Evolutionary conservation across 2,329 filamentous ascomycete species (phyloP).

Genomic region (Colletotrichum theobromicola): DNA sequence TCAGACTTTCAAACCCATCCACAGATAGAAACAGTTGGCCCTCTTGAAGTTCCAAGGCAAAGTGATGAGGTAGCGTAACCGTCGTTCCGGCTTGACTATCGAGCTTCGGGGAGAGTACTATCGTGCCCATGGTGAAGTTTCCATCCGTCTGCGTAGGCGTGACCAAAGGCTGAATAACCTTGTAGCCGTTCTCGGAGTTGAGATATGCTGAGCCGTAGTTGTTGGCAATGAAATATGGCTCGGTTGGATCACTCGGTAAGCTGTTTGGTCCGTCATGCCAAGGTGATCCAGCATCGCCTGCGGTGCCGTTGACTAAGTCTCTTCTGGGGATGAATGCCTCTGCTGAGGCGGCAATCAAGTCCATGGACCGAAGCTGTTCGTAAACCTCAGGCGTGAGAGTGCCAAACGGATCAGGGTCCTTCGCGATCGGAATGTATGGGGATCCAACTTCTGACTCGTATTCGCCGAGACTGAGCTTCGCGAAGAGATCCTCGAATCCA

Average conservation of each 20-base stretch:
- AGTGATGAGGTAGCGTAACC: constrained; percentile 1
- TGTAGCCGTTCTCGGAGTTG: constrained; percentile 40
- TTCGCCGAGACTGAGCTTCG: constrained; percentile 32
- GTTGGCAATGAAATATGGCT: constrained; percentile 49
- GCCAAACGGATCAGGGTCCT: not conserved
- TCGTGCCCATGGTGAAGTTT: constrained; percentile 49
- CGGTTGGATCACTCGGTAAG: constrained; percentile 30
- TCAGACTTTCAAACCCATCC: constrained; percentile 21
- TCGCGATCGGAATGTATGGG: constrained; percentile 1
- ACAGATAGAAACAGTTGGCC: constrained; percentile 26
- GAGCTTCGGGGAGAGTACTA: constrained; percentile 34
- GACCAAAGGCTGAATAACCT: constrained; percentile 48
- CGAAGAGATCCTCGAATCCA: constrained; percentile 50
- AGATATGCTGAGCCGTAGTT: constrained; percentile 50
- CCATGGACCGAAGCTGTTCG: not conserved
- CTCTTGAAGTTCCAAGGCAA: constrained; percentile 30
- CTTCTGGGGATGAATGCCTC: constrained; percentile 43
- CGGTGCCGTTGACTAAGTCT: constrained; percentile 45
- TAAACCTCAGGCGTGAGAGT: constrained; percentile 35
- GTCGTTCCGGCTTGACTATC: not conserved
- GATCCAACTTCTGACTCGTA: not conserved
- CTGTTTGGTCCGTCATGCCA: constrained; percentile 44
- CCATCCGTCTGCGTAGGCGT: constrained; percentile 40
- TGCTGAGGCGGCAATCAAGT: not conserved
- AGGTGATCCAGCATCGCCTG: constrained; percentile 28